Evolutionary conservation across 164 flowering plant genomes (phyloP).

Genomic region (Sextonia rubra): DNA sequence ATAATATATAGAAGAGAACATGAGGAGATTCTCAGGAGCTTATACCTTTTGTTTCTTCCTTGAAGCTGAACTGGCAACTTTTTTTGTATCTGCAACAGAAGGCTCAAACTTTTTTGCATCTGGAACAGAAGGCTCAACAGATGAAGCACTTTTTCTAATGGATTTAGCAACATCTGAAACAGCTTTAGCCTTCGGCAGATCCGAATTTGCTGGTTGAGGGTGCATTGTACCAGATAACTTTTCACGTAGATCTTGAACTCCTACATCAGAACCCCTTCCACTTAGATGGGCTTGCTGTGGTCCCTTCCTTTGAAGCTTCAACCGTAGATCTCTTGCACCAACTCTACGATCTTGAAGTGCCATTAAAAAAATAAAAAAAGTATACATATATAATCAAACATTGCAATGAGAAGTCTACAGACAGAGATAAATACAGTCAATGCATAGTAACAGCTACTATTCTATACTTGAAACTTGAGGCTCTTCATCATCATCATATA

Average conservation of each 20-base stretch:
- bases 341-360: constrained; percentile 46
- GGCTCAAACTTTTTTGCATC: constrained; percentile 48
- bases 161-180: constrained; percentile 37
- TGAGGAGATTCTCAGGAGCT: too few relatives aligned
- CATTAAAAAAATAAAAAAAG: constrained; percentile 25
- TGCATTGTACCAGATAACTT: constrained; percentile 71
- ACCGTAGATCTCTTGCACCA: constrained; percentile 74
- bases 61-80: constrained; percentile 28
- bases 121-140: constrained; percentile 36
- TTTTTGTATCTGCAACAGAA: constrained; percentile 21
- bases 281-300: constrained; percentile 37
- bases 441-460: constrained; percentile 3
- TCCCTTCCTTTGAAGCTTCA: constrained; percentile 77
- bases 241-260: constrained; percentile 76
- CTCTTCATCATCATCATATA: constrained; percentile 40
- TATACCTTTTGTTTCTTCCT: constrained; percentile 59
- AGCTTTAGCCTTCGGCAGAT: constrained; percentile 43
- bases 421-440: neutral
- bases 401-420: neutral
- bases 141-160: constrained; percentile 36
- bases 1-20: too few relatives aligned
- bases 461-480: constrained; percentile 59
- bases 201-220: constrained; percentile 41
- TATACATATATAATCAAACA: neutral
- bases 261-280: constrained; percentile 39